A percentile compares a stretch with the other conserved stretches of the same genome.
phyloP scores from a whole-genome alignment of 2,329 filamentous ascomycete species.

The Pseudopithomyces chartarum region DNA sequence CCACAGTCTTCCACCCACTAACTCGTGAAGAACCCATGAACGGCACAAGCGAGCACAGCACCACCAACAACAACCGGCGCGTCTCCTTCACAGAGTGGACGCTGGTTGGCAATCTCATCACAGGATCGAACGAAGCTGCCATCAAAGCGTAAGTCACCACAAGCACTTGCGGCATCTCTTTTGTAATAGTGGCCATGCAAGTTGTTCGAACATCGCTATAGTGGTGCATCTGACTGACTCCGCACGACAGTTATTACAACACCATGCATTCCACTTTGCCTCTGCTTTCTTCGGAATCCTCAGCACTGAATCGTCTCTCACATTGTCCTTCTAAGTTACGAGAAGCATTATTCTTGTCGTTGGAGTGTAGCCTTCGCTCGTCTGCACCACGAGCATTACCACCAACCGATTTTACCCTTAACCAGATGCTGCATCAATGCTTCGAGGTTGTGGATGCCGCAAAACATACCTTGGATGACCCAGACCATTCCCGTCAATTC shows the following conservation, averaged over 20 bases:
- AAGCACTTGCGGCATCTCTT: neutral
- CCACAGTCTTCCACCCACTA: constrained; percentile 23
- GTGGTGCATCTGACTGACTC: constrained; percentile 17
- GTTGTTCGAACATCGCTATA: neutral
- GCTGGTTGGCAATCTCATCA: constrained; percentile 39
- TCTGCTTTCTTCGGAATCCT: constrained; percentile 38
- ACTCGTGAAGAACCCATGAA: constrained; percentile 39
- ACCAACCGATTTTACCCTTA: constrained; percentile 27
- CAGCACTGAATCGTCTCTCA: constrained; percentile 39
- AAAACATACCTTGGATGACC: constrained; percentile 32
- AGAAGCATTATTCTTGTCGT: constrained; percentile 41
- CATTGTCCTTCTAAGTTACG: constrained; percentile 41
- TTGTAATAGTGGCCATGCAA: too few species aligned
- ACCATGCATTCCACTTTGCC: constrained; percentile 43
- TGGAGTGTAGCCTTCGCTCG: constrained; percentile 41
- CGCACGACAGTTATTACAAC: constrained; percentile 36
- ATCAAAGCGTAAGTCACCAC: constrained; percentile 39
- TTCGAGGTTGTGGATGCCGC: constrained; percentile 36
- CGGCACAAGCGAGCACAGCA: constrained; percentile 15
- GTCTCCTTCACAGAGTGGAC: constrained; percentile 43
- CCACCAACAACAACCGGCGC: constrained; percentile 26
- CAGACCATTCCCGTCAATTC: constrained; percentile 33
- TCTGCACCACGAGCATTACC: constrained; percentile 35
- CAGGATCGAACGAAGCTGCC: constrained; percentile 39
- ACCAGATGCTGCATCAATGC: constrained; percentile 36